A percentile compares a stretch with the other conserved stretches of the same genome.
Evolutionary conservation across 495 filamentous ascomycete species (phyloP).

Genomic region (Tuber indicum): DNA sequence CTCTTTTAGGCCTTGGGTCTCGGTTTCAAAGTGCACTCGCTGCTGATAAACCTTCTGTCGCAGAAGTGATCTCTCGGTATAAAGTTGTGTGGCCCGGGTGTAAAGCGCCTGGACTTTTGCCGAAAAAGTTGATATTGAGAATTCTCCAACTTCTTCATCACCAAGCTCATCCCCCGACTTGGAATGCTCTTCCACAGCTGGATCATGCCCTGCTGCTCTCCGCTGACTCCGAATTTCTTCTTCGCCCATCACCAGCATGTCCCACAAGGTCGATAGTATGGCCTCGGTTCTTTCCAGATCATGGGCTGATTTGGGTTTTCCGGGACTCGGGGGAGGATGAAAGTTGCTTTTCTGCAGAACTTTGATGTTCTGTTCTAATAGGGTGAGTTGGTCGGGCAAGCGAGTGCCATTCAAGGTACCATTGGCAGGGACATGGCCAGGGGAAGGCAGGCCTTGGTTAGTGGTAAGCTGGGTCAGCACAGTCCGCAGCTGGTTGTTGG

Average conservation of each 20-base stretch:
- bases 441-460: constrained; percentile 48
- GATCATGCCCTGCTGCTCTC: constrained; percentile 48
- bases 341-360: constrained; percentile 42
- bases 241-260: constrained; percentile 59
- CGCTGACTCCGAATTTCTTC: constrained; percentile 54
- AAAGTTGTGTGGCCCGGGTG: constrained; percentile 38
- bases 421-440: constrained; percentile 47
- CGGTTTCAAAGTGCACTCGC: constrained; percentile 22
- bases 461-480: constrained; percentile 47
- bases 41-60: constrained; percentile 26
- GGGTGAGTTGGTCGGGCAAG: constrained; percentile 51
- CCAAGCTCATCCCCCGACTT: constrained; percentile 48
- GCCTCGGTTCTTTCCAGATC: constrained; percentile 54
- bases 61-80: constrained; percentile 23
- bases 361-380: constrained; percentile 48
- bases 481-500: constrained; percentile 58
- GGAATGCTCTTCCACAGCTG: constrained; percentile 46
- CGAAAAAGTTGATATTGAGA: constrained; percentile 63
- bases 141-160: constrained; percentile 48
- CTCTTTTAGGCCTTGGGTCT: constrained; percentile 19
- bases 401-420: constrained; percentile 41
- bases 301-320: constrained; percentile 37
- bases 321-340: constrained; percentile 15
- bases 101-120: constrained; percentile 71
- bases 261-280: constrained; percentile 64